Percentiles rank a stretch among this genome's conserved stretches.
phyloP scores from a whole-genome alignment of 441 rosid species.

The Syzygium syzygioides region DNA sequence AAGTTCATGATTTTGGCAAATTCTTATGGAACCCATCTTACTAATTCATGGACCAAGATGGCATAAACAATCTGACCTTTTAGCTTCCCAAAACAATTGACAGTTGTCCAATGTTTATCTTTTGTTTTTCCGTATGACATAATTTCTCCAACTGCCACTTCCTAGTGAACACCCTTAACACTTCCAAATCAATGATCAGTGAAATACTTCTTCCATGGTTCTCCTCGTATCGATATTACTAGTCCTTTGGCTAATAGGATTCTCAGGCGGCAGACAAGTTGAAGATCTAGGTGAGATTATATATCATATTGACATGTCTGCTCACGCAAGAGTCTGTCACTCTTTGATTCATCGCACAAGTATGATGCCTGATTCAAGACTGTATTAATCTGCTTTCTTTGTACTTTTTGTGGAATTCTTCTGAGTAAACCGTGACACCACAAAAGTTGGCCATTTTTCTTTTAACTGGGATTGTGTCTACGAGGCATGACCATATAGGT shows the following conservation, averaged over 20 bases:
- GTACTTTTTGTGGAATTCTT: neutral
- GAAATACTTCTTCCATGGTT: neutral
- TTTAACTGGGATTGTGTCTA: neutral
- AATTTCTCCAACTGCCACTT: neutral
- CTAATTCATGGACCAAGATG: neutral
- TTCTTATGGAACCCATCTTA: neutral
- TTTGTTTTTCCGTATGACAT: neutral
- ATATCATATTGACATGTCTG: neutral
- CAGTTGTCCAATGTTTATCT: neutral
- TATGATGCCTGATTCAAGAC: neutral
- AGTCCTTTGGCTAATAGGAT: neutral
- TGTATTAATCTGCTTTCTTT: neutral
- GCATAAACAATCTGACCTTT: neutral
- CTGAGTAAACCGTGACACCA: neutral
- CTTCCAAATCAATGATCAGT: neutral
- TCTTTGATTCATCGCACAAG: neutral
- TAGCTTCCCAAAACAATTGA: neutral
- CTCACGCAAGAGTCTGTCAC: neutral
- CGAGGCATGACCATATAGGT: neutral
- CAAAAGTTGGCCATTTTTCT: neutral
- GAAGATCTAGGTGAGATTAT: constrained; percentile 6
- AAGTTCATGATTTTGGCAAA: neutral
- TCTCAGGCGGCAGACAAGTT: neutral
- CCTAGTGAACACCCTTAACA: too few relatives aligned
- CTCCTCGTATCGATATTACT: constrained; percentile 1